Evolutionary conservation across 2,329 filamentous ascomycete species (phyloP), one percentile per base, ranked within the genome.

Genomic region (Aspergillus sp.): DNA sequence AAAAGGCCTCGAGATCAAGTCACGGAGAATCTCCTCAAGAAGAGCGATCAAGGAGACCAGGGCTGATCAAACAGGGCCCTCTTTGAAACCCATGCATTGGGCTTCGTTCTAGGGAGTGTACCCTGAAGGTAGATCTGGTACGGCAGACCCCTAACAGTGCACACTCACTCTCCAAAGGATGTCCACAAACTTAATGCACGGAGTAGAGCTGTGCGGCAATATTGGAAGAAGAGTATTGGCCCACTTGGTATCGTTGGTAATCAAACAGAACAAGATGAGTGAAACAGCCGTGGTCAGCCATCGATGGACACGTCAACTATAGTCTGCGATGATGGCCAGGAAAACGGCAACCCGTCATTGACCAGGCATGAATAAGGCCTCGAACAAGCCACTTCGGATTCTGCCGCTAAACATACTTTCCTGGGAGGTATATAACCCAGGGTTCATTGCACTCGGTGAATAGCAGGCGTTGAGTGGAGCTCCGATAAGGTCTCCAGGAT

Each of bases 401-500:
- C 36, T 26, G 24, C 20, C 20, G 4, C 31, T 11, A 42, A 20
- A 20, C 52, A 20, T 45, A 36, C 36, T 42, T 42, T 49, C 20
- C 18, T 31, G 52, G 7, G 49, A 52, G 39, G 31, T 46, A 14
- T 39, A 46, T 52, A 55, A 49, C 31, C 32, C 32, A 29, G 11
- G 56, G 57, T 36, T 55, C 29, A 20, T 16, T 20, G 32, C 39
- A n/a, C 6, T 14, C 22, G 52, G 47, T n/a, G 16, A n/a, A 24
- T 18, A 42, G 39, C 29, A n/a, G 45, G 31, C 45, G 50, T 52
- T 26, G 39, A 59, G 61, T 65, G 64, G 64, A 63, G 63, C 62
- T 56, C 67, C 67, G 67, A 68, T 70, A 55, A 55, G 26, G 45
- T 63, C 45, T 55, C 49, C 54, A 58, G 68, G 67, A 67, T 66